Percentiles rank a stretch among this genome's conserved stretches.
Conservation (phyloP, 1,284 basidiomycete genomes). For the Naganishia cerealis region DNA sequence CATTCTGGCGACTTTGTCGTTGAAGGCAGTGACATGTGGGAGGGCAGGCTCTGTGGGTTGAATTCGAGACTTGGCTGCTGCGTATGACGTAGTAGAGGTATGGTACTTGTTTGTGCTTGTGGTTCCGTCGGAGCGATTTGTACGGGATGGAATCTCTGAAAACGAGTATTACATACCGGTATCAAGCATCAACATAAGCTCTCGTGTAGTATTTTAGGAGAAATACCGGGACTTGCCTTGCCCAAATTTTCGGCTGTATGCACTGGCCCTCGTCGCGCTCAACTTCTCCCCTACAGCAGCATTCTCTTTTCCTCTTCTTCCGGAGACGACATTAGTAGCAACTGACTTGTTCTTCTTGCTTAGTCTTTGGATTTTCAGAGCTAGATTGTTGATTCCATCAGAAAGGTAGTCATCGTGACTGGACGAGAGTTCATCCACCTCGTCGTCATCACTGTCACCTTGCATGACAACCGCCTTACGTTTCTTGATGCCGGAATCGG, state of each 20-base stretch:
- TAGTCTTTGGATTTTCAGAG: neutral
- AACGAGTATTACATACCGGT: neutral
- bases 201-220: neutral
- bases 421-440: neutral
- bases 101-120: neutral
- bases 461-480: neutral
- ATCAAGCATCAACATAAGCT: neutral
- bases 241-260: neutral
- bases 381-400: neutral
- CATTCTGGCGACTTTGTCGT: neutral
- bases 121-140: neutral
- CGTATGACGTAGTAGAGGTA: neutral
- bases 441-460: neutral
- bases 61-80: neutral
- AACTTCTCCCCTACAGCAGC: neutral
- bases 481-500: neutral
- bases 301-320: conserved; percentile 11
- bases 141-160: neutral
- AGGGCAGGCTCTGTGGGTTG: neutral
- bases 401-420: neutral
- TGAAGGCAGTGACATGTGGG: neutral
- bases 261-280: neutral
- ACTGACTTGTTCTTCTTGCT: conserved; percentile 1
- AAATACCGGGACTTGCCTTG: neutral
- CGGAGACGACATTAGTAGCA: neutral